Evolutionary conservation across 352 stramenopile genomes (phyloP).

Genomic region (Phytophthora quininea): DNA sequence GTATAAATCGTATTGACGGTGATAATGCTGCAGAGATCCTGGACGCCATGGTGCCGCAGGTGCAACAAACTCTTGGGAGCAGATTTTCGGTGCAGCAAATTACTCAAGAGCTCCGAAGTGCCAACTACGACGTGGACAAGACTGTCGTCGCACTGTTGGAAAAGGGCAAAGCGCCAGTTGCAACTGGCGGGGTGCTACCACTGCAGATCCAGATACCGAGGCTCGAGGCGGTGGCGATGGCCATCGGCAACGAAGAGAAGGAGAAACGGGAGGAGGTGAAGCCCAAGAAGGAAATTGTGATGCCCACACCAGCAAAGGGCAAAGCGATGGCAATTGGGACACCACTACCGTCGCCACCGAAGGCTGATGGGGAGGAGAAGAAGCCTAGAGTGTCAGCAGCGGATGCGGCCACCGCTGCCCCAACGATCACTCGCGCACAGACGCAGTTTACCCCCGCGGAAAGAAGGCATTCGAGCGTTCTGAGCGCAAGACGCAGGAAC

Average conservation of each 20-base stretch:
- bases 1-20: neutral
- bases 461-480: conserved; percentile 73
- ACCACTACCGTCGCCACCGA: conserved; percentile 7
- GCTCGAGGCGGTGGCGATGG: conserved; percentile 62
- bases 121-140: conserved; percentile 86
- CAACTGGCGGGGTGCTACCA: conserved; percentile 44
- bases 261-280: conserved; percentile 9
- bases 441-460: conserved; percentile 64
- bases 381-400: conserved; percentile 33
- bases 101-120: conserved; percentile 61
- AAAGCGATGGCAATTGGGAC: conserved; percentile 56
- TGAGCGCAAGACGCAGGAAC: conserved; percentile 72
- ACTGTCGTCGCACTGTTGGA: conserved; percentile 76
- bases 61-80: conserved; percentile 53
- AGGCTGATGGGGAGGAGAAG: conserved; percentile 15
- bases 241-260: conserved; percentile 42
- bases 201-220: conserved; percentile 71
- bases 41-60: conserved; percentile 58
- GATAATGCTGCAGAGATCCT: conserved; percentile 48
- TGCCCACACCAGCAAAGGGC: conserved; percentile 46
- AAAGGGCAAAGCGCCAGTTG: conserved; percentile 56
- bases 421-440: conserved; percentile 32
- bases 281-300: conserved; percentile 33
- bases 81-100: conserved; percentile 69
- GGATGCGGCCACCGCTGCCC: conserved; percentile 31